Evolutionary conservation across 352 stramenopile genomes (phyloP).

Genomic region (Pythium vanterpoolii): DNA sequence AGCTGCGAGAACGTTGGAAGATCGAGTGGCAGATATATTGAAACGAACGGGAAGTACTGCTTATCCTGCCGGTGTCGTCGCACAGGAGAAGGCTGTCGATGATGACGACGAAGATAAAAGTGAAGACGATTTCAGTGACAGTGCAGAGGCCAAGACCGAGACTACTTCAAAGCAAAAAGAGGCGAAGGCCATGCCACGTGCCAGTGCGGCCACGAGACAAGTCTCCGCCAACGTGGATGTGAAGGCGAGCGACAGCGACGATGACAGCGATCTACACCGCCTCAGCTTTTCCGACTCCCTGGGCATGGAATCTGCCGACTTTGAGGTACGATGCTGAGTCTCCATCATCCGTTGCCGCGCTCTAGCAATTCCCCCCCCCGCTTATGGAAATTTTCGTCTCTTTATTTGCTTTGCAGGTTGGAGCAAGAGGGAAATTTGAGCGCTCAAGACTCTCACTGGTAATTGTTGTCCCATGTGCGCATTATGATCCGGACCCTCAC

Average conservation of each 20-base stretch:
- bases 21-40: constrained; percentile 72
- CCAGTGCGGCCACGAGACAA: neutral
- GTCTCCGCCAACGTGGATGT: neutral
- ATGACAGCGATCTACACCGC: constrained; percentile 20
- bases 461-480: neutral
- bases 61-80: constrained; percentile 9
- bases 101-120: constrained; percentile 2
- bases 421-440: constrained; percentile 39
- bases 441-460: constrained; percentile 50
- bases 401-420: constrained; percentile 45
- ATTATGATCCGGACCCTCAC: neutral
- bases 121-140: constrained; percentile 5
- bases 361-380: no score
- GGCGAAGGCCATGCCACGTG: neutral
- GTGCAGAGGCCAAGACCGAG: neutral
- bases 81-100: constrained; percentile 8
- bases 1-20: constrained; percentile 48
- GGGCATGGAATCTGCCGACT: constrained; percentile 72
- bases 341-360: neutral
- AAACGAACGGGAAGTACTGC: constrained; percentile 69
- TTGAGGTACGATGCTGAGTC: constrained; percentile 41
- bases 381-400: neutral
- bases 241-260: constrained; percentile 5
- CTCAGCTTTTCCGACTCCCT: constrained; percentile 68
- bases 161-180: neutral